These are phyloP conservation scores for Heliosperma pusillum DNA, from an alignment of 148 eudicot genomes.

Conservation along the genomic window DNA sequence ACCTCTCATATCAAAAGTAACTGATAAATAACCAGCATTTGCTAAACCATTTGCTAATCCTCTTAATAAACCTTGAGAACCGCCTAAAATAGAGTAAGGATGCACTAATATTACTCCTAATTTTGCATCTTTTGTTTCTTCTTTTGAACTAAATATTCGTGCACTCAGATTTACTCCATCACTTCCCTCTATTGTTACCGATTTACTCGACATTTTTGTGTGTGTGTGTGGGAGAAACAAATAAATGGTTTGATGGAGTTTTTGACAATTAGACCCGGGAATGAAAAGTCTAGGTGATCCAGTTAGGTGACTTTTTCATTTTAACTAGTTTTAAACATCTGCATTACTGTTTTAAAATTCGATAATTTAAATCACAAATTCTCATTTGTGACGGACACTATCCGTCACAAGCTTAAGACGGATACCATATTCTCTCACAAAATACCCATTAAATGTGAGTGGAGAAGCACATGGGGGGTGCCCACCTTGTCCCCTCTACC, in stretches of 20 bases:
- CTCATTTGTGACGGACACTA: too few species aligned
- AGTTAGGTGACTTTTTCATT: too few species aligned
- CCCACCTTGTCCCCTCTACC: too few species aligned
- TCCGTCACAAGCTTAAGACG: too few species aligned
- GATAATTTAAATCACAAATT: too few species aligned
- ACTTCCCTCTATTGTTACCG: slow-evolving; percentile 31
- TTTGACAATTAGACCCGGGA: neutral
- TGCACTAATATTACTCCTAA: slow-evolving; percentile 38
- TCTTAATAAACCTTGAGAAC: slow-evolving; percentile 39
- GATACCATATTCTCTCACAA: too few species aligned
- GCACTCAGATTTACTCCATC: slow-evolving; percentile 40
- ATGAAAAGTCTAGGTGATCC: neutral
- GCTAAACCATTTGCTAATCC: slow-evolving; percentile 46
- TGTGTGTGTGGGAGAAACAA: neutral
- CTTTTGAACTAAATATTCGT: slow-evolving; percentile 32
- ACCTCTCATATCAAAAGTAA: slow-evolving; percentile 53
- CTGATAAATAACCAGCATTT: slow-evolving; percentile 35
- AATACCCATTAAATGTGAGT: too few species aligned
- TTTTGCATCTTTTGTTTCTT: slow-evolving; percentile 19
- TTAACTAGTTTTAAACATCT: too few species aligned
- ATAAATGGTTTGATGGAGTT: too few species aligned
- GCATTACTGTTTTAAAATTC: too few species aligned
- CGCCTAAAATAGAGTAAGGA: slow-evolving; percentile 43
- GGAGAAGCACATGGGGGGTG: too few species aligned
- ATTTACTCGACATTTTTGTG: slow-evolving; percentile 29